Base-by-base conservation (phyloP, 345 rosid species). In the Salix caprea region DNA sequence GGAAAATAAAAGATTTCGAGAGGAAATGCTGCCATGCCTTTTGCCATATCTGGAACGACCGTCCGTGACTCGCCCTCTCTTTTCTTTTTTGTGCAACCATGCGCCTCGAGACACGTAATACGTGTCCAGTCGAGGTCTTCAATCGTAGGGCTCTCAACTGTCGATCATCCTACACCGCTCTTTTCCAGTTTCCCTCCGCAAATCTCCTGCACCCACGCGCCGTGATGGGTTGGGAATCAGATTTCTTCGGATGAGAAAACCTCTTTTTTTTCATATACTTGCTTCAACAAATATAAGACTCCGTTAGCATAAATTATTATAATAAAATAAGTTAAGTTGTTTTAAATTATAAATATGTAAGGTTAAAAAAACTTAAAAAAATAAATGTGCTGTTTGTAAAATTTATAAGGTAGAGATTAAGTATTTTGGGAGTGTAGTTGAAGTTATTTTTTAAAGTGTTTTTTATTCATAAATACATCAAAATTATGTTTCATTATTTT, bases 51-150 rank as follows among this genome's bases (percentile, higher is more conserved):
- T 37, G 70, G 76, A 74, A 58, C 69, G 28, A 65, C 70, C 5
- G 39, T 46, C 74, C 67, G 77, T 61, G 74, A 76, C 70, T 58
- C 56, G 21, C 75, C 13, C 65, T 9, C 40, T 28, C 68, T 36
- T 2, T 21, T 32, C 13, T 26, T 4, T 48, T 3, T 28, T 32
- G 2, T 0, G 1, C 6, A 34, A 18, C 76, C 78, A 4, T 26
- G 19, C 23, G 6, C 10, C 39, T 56, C 1, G 24, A 36, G 79
- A 67, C 85, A 82, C 81, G 82, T 40, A 42, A 14, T 71, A 18
- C 6, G 14, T 10, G 11, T 23, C 14, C 0, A 5, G 11, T 23
- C 14, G 1, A 23, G 26, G 4, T 26, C n/a, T 26, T 36, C 67
- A 52, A 30, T 23, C 67, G 24, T 56, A 52, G 60, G 52, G 28